These are phyloP conservation scores for Phlebiopsis gigantea DNA, from an alignment of 768 basidiomycete species.

Conservation along the genomic window DNA sequence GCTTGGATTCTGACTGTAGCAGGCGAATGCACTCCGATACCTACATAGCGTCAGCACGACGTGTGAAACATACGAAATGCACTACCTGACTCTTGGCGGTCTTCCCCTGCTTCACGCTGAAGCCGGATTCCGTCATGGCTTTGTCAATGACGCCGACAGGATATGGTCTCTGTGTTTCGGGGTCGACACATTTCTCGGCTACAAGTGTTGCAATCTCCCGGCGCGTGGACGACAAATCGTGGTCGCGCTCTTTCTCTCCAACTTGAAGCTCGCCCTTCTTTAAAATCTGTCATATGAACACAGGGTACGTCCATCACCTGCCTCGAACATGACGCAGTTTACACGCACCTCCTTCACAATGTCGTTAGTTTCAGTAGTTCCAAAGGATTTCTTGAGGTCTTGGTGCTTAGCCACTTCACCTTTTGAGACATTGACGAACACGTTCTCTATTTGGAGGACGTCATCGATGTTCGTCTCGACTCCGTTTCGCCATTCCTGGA, in stretches of 20 bases:
- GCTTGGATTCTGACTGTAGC: slow-evolving; percentile 74
- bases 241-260: slow-evolving; percentile 93
- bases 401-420: slow-evolving; percentile 86
- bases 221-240: slow-evolving; percentile 77
- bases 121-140: slow-evolving; percentile 93
- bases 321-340: not conserved
- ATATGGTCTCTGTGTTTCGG: slow-evolving; percentile 82
- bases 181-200: slow-evolving; percentile 94
- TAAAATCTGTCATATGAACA: slow-evolving; percentile 55
- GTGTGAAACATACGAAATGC: slow-evolving; percentile 11
- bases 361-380: slow-evolving; percentile 62
- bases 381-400: slow-evolving; percentile 91
- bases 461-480: slow-evolving; percentile 94
- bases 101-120: slow-evolving; percentile 84
- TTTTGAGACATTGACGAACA: slow-evolving; percentile 95
- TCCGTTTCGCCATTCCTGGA: slow-evolving; percentile 92
- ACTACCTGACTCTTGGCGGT: slow-evolving; percentile 91
- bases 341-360: slow-evolving; percentile 72
- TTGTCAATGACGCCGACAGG: slow-evolving; percentile 96
- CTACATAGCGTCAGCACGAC: slow-evolving; percentile 30
- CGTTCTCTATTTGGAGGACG: slow-evolving; percentile 92
- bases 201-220: slow-evolving; percentile 92
- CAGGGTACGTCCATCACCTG: not conserved
- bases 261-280: slow-evolving; percentile 97
- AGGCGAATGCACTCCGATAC: slow-evolving; percentile 85